A percentile compares a stretch with the other conserved stretches of the same genome.
Evolutionary conservation across 345 rosid species (phyloP).

Genomic region (Adansonia digitata): DNA sequence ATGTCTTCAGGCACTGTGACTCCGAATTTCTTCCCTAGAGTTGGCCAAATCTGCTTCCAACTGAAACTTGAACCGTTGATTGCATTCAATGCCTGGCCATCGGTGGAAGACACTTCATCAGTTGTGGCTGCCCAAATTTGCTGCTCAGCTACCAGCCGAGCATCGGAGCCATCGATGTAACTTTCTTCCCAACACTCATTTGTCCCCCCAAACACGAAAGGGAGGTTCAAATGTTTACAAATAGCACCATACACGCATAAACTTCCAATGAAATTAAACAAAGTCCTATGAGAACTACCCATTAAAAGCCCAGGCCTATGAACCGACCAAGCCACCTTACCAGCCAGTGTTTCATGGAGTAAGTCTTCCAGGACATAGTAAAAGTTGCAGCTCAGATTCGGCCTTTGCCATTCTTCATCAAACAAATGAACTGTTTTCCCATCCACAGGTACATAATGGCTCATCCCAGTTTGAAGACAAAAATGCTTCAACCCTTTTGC

Average conservation of each 20-base stretch:
- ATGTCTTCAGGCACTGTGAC: conserved; percentile 33
- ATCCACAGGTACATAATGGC: conserved; percentile 54
- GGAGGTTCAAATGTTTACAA: conserved; percentile 58
- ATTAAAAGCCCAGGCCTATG: conserved; percentile 76
- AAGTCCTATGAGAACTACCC: conserved; percentile 62
- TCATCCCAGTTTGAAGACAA: conserved; percentile 84
- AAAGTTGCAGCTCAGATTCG: conserved; percentile 33
- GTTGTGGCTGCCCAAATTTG: conserved; percentile 74
- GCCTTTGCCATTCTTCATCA: conserved; percentile 62
- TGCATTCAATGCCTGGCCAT: conserved; percentile 66
- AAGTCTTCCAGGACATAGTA: conserved; percentile 76
- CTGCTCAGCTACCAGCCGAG: conserved; percentile 65
- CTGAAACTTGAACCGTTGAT: conserved; percentile 65
- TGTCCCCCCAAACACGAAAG: conserved; percentile 85
- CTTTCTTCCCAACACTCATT: conserved; percentile 80
- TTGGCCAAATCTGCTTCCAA: conserved; percentile 84
- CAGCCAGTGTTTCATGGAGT: conserved; percentile 48
- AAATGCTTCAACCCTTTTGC: conserved; percentile 57
- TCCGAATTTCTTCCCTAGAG: conserved; percentile 52
- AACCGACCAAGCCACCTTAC: conserved; percentile 60
- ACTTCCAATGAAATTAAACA: conserved; percentile 72
- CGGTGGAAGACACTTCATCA: conserved; percentile 26
- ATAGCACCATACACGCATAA: conserved; percentile 68
- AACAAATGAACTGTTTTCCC: conserved; percentile 24
- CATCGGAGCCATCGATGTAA: conserved; percentile 73